phyloP scores from a whole-genome alignment of 305 asterid species.

The Solanum hybrid region DNA sequence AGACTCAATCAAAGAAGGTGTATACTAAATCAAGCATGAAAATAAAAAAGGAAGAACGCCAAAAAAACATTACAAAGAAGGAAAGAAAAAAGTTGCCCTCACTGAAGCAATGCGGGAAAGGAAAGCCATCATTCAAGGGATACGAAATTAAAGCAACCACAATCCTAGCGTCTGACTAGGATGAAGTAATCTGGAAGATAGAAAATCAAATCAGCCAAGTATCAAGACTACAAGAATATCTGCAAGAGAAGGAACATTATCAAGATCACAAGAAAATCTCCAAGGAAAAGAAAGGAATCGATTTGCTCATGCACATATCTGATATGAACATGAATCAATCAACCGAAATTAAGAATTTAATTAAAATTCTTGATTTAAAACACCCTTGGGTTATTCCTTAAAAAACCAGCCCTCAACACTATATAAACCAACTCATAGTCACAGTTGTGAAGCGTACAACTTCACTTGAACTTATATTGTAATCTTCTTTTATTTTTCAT shows the following conservation, averaged over 20 bases:
- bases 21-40: not conserved
- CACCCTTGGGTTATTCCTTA: too few species aligned
- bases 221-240: not conserved
- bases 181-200: not conserved
- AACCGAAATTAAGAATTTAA: too few species aligned
- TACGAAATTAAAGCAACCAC: not conserved
- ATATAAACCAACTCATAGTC: not conserved
- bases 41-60: not conserved
- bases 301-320: too few species aligned
- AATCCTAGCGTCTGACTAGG: not conserved
- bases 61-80: not conserved
- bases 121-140: not conserved
- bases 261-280: too few species aligned
- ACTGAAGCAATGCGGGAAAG: not conserved
- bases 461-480: not conserved
- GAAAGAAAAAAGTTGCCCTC: not conserved
- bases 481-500: not conserved
- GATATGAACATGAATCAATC: too few species aligned
- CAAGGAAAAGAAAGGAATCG: too few species aligned
- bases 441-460: not conserved
- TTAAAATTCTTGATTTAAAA: too few species aligned
- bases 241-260: not conserved
- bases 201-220: not conserved
- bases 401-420: not conserved
- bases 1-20: not conserved